Evolutionary conservation across 2,329 filamentous ascomycete species (phyloP).

Genomic region (Ceratocystis cubensis): DNA sequence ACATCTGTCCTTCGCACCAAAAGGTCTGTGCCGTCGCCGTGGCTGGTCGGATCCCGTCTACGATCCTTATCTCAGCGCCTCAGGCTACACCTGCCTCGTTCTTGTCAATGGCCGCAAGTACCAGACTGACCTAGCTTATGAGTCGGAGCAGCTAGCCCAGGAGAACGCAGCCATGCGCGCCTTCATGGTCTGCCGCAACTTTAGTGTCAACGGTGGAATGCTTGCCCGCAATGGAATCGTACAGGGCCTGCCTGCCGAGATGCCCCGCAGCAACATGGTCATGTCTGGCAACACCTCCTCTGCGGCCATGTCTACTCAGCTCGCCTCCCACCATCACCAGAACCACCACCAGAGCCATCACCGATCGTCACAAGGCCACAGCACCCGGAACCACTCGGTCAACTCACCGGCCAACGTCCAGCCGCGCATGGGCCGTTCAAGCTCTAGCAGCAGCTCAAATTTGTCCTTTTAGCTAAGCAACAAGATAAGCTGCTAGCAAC

Average conservation of each 20-base stretch:
- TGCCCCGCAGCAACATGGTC: conserved; percentile 32
- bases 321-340: conserved; percentile 24
- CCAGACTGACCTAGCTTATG: conserved; percentile 76
- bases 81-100: conserved; percentile 78
- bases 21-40: conserved; percentile 87
- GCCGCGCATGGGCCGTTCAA: conserved; percentile 18
- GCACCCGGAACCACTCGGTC: background rate
- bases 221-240: conserved; percentile 56
- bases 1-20: conserved; percentile 8
- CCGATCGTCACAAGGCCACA: conserved; percentile 1
- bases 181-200: conserved; percentile 96
- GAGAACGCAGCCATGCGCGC: conserved; percentile 92
- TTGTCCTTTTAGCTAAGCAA: conserved; percentile 42
- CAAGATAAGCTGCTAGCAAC: background rate
- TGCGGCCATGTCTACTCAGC: conserved; percentile 27
- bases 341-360: conserved; percentile 37
- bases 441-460: conserved; percentile 42
- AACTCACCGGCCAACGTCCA: conserved; percentile 7
- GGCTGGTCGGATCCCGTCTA: conserved; percentile 88
- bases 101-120: conserved; percentile 95
- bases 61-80: conserved; percentile 61
- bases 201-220: conserved; percentile 94
- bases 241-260: conserved; percentile 48
- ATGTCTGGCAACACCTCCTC: conserved; percentile 33
- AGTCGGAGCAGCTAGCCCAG: conserved; percentile 68